Conservation (phyloP, 257 asterid species). For the Rehmannia glutinosa region DNA sequence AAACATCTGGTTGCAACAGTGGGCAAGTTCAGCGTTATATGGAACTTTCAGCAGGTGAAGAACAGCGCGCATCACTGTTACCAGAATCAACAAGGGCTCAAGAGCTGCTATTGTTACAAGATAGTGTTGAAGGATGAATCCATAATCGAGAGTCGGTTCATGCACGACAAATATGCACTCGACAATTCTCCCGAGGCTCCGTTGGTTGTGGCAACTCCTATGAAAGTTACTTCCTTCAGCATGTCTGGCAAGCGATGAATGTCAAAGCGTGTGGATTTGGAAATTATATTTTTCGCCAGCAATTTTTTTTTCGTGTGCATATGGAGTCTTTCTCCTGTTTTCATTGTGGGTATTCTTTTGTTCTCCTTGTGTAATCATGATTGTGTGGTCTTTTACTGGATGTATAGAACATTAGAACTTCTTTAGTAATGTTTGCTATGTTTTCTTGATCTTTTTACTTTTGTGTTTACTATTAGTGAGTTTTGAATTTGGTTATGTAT, state of each 20-base stretch:
- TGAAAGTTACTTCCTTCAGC: constrained; percentile 94
- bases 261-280: not conserved
- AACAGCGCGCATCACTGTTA: constrained; percentile 85
- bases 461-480: not conserved
- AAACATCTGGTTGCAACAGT: constrained; percentile 95
- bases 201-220: constrained; percentile 88
- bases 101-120: constrained; percentile 98
- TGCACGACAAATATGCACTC: constrained; percentile 80
- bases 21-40: constrained; percentile 85
- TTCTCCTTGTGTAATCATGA: not conserved
- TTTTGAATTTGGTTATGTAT: no score
- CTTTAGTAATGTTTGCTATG: not conserved
- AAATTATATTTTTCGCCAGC: not conserved
- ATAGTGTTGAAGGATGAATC: constrained; percentile 89
- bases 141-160: constrained; percentile 86
- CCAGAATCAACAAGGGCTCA: constrained; percentile 89
- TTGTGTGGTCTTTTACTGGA: not conserved
- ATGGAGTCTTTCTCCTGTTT: not conserved
- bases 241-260: constrained; percentile 58
- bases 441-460: not conserved
- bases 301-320: not conserved
- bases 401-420: not conserved
- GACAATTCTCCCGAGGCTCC: constrained; percentile 92
- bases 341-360: not conserved
- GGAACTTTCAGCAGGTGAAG: constrained; percentile 98